phyloP scores from a whole-genome alignment of 116 monocot genomes.

The Trichopus zeylanicus region DNA sequence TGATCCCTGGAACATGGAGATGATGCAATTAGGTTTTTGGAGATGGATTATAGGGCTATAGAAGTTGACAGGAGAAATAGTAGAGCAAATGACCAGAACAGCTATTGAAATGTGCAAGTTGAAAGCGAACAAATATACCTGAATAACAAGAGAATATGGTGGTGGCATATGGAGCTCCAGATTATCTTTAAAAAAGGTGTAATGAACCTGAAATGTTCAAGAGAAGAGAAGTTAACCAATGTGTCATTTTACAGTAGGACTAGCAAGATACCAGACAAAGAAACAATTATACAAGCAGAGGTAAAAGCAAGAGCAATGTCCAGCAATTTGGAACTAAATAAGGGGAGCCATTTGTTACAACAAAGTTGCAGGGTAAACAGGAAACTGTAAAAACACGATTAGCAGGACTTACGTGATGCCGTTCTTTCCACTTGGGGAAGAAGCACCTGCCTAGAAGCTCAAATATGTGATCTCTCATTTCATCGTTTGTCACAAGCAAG shows the following conservation, averaged over 20 bases:
- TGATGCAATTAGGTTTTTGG: too few species aligned
- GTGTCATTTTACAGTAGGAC: not conserved
- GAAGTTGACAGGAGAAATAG: too few species aligned
- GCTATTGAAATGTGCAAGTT: not conserved
- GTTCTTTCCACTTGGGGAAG: slow-evolving; percentile 86
- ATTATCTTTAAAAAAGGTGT: slow-evolving; percentile 57
- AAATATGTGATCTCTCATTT: slow-evolving; percentile 99
- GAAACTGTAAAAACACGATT: too few species aligned
- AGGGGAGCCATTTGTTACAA: too few species aligned
- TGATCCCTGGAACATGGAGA: slow-evolving; percentile 62
- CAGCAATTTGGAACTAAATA: too few species aligned
- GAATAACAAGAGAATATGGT: slow-evolving; percentile 58
- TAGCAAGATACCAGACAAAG: not conserved
- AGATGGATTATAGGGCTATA: too few species aligned
- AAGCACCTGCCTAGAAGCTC: slow-evolving; percentile 64
- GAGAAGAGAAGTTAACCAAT: not conserved
- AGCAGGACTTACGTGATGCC: slow-evolving; percentile 58
- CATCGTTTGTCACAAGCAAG: slow-evolving; percentile 90
- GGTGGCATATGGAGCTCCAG: slow-evolving; percentile 65
- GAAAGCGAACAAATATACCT: slow-evolving; percentile 25
- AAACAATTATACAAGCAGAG: not conserved
- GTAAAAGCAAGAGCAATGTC: too few species aligned
- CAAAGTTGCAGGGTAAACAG: too few species aligned
- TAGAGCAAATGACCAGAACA: not conserved
- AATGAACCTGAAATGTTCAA: slow-evolving; percentile 27